Conservation (phyloP, 768 basidiomycete genomes). For the Tephrocybe sp. region DNA sequence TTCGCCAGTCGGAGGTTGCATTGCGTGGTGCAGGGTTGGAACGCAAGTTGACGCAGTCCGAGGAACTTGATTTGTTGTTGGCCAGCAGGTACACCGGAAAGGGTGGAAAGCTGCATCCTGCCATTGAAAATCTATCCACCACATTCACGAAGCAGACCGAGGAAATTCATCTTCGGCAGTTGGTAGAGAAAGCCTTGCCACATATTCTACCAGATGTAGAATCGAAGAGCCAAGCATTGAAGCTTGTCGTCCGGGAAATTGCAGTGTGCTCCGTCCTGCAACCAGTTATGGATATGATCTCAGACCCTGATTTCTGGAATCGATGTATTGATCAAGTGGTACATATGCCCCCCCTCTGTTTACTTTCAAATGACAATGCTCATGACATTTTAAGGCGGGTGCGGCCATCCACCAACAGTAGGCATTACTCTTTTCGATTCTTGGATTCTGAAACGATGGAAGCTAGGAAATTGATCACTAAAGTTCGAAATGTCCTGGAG, state of each 20-base stretch:
- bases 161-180: constrained; percentile 74
- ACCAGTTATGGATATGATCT: constrained; percentile 88
- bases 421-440: constrained; percentile 6
- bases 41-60: constrained; percentile 81
- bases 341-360: constrained; percentile 30
- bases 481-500: constrained; percentile 82
- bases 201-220: constrained; percentile 76
- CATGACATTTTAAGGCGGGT: constrained; percentile 33
- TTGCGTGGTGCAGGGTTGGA: constrained; percentile 81
- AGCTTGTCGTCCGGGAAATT: constrained; percentile 77
- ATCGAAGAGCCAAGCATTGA: constrained; percentile 63
- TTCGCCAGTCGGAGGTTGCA: constrained; percentile 84
- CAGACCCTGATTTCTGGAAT: constrained; percentile 99
- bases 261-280: constrained; percentile 77
- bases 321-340: constrained; percentile 88
- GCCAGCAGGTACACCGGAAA: constrained; percentile 77
- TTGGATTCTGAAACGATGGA: constrained; percentile 5
- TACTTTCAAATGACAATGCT: background rate
- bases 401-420: constrained; percentile 52
- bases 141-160: constrained; percentile 89
- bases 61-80: constrained; percentile 83
- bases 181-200: constrained; percentile 72
- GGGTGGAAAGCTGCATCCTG: constrained; percentile 72
- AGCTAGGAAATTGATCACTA: constrained; percentile 76
- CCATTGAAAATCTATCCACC: constrained; percentile 85